These are phyloP conservation scores for Naganishia antarctica DNA, from an alignment of 768 basidiomycete species.

Conservation along the genomic window DNA sequence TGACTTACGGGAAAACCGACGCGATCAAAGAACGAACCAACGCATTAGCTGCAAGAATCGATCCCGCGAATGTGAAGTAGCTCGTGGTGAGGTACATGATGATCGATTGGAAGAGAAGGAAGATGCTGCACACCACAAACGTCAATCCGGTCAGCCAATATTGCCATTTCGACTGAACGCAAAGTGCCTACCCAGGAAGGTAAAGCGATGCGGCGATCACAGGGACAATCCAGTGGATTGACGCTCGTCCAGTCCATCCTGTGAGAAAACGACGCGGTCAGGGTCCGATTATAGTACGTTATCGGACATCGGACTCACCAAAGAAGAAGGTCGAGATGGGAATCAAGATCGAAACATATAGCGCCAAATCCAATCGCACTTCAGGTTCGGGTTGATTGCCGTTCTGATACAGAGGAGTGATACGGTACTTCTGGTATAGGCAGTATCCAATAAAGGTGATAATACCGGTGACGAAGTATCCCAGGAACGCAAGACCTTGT, in stretches of 20 bases:
- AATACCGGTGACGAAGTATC: slow-evolving; percentile 25
- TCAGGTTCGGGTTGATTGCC: slow-evolving; percentile 20
- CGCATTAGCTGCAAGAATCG: slow-evolving; percentile 23
- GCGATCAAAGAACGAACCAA: slow-evolving; percentile 15
- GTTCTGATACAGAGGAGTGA: slow-evolving; percentile 19
- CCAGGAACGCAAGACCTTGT: slow-evolving; percentile 24
- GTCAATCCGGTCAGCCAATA: neutral
- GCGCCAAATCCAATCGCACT: slow-evolving; percentile 20
- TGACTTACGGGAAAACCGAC: slow-evolving; percentile 22
- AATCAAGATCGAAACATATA: slow-evolving; percentile 18
- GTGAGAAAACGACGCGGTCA: neutral
- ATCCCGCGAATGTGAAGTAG: slow-evolving; percentile 18
- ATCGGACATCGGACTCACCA: neutral
- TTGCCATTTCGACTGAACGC: too few species aligned
- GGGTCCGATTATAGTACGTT: neutral
- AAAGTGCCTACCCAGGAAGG: slow-evolving; percentile 4
- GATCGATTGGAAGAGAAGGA: slow-evolving; percentile 29
- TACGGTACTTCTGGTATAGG: slow-evolving; percentile 21
- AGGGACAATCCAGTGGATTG: slow-evolving; percentile 31
- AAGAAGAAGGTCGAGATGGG: slow-evolving; percentile 28
- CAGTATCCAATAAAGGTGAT: slow-evolving; percentile 25
- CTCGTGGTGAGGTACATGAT: slow-evolving; percentile 24
- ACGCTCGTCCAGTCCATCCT: slow-evolving; percentile 24
- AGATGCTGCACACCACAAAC: slow-evolving; percentile 21
- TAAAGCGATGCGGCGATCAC: slow-evolving; percentile 25